Base-by-base conservation (phyloP, 495 filamentous ascomycete genomes). In the Xylaria bambusicola region DNA sequence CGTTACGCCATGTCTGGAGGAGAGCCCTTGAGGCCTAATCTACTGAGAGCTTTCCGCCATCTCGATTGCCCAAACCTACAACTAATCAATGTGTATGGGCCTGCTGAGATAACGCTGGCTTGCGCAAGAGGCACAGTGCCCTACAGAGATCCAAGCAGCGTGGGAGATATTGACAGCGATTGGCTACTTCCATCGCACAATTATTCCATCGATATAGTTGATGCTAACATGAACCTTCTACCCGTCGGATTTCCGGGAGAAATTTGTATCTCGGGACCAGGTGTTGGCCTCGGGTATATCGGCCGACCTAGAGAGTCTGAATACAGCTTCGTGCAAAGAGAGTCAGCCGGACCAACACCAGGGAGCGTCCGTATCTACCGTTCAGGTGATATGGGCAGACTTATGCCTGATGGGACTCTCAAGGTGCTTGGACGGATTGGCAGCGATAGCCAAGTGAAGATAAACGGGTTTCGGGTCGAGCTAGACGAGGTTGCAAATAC, bases 381-480 rank as follows among this genome's bases (percentile, higher is more conserved):
- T 1, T 79, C 76, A 0, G 79, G 80, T 10, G 80, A 83, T 52
- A 46, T 36, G 0, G 80, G 70, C 1, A 56, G 52, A 13, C 27
- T 79, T 0, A 63, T 35, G 1, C 23, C 42, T 0, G 75, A 80
- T 58, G 80, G 80, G 1, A 8, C 63, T 0, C 20, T 84, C 0
- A 41, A 68, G 0, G 61, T 79, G 31, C 48, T 63, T 0, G 66
- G 72, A 0, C 76, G 81, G 0, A 65, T 82, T 0, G 65, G 57
- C 0, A 76, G 76, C 6, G 77, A 81, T 53, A 70, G 54, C 6
- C 77, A 78, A 44, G 68, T 75, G 20, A 76, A 79, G 59, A 63
- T 82, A 21, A 64, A 71, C 0, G 78, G 80, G 1, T 61, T 81
- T 13, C 74, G 80, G 2, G 52, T 82, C 7, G 76, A 82, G 7